Base-by-base conservation (phyloP, 2,329 filamentous ascomycete species). In the Xylariaceae sp. region DNA sequence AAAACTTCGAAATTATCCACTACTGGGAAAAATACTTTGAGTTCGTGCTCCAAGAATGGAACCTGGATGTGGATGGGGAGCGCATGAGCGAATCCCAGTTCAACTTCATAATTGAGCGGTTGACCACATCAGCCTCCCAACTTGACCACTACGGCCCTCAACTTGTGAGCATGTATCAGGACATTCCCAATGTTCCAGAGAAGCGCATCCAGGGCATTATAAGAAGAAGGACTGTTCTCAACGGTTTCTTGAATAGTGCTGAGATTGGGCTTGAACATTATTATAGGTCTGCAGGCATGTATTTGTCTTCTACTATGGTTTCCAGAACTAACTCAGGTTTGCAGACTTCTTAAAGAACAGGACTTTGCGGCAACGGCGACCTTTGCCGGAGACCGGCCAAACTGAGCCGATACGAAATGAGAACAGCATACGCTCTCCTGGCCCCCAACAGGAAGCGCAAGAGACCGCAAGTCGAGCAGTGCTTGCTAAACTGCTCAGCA, bases 191-290 rank as follows among this genome's bases (percentile, higher is more conserved):
- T 21, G 44, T 14, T 1, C 51, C 51, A 4, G n/a, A 12, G 17
- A 41, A 19, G 34, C 43, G 51, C 26, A 12, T 41, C 1, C 43
- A 54, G 17, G 34, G 43, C 1, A 47, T 47, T 8, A 16, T 26
- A 2, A 40, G 39, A 11, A n/a, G 51, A 14, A 6, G 17, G 43
- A 28, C 43, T 12, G 2, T 54, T 36, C 26, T 54, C 1, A 54
- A 54, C 21, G 37, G 51, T 1, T 54, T 47, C 41, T 34, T 47
- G 12, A 33, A 54, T 16, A 54, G 51, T 14, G 51, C 43, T 5
- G 51, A 54, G 19, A 43, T 54, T 8, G 51, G 26, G 17, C 51
- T 47, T 33, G 34, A 47, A 17, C 31, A 40, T 3, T 54, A 41
- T 40, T 40, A 53, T 41, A 53, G 19, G 19, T 28, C 33, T 5